Evolutionary conservation across 768 basidiomycete species (phyloP), one percentile per base, ranked within the genome.

Genomic region (Trametes gibbosa): DNA sequence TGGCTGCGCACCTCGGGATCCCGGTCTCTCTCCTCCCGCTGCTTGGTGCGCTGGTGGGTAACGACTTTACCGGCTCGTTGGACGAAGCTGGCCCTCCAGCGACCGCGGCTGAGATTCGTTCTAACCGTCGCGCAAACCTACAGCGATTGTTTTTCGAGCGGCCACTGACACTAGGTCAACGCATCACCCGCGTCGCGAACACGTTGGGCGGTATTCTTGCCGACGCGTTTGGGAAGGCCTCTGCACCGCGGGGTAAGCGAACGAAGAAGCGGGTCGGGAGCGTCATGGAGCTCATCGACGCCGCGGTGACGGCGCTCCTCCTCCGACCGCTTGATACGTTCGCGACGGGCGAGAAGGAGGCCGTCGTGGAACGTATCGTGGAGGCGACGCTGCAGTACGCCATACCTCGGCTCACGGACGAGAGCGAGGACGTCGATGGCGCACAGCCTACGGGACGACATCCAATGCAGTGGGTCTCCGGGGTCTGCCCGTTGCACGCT

Each of bases 361-460:
- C 66, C 13, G 81, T 90, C 42, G 77, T 87, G 29, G 87, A 92
- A 50, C 79, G 81, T 48, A 81, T 91, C 17, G 89, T 87, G 8
- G 84, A 86, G 62, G 84, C 87, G 17, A 84, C 90, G 1, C 75
- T 93, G 24, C 86, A 89, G 68, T 92, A 92, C 67, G 85, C 89
- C 16, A 84, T 93, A 34, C 84, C 87, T 2, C 83, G 80, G 67
- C 77, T 78, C 50, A 79, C 79, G 47, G 79, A 76, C 39, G 75
- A 48, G 3, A 46, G 21, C 4, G 17, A 13, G 25, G 63, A 29
- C 1, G 49, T 40, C n/a, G 42, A 27, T 24, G 53, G 45, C 0
- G 17, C 19, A n/a, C n/a, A n/a, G n/a, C n/a, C n/a, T n/a, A n/a
- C n/a, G n/a, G n/a, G n/a, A n/a, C n/a, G n/a, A n/a, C n/a, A n/a